Base-by-base conservation (phyloP, 164 flowering plant genomes). In the Protea cynaroides region DNA sequence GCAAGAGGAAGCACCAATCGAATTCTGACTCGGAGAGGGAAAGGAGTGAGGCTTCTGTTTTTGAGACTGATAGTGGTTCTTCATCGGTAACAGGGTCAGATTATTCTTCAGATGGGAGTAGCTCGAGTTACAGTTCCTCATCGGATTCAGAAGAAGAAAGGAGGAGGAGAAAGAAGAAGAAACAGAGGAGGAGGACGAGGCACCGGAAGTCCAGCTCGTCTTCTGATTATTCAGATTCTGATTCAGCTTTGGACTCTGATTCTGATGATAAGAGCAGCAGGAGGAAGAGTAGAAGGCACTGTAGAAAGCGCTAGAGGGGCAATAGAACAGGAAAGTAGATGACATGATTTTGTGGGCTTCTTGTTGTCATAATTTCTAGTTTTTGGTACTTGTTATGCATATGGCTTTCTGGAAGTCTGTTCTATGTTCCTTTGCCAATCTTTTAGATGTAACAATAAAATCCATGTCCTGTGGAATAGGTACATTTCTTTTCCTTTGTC, bases 1-100 rank as follows among this genome's bases (percentile, higher is more conserved):
- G 84, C 64, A 86, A 84, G 63, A 79, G 86, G 68, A 84, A 84
- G 79, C 80, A 83, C 59, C 69, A 63, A 37, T 72, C 88, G 0
- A 76, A 72, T 25, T 76, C 81, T 24, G 83, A 79, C 47, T 78
- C 86, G 63, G 81, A 70, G 81, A 70, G 1, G 73, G 75, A 82
- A 86, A 29, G 34, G 34, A 29, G 34, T 29, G 34, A 29, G 34
- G 34, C 34, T 29, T 29, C 34, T 29, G 34, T 29, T 29, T 29
- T 29, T 29, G 34, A 0, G 34, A 29, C 34, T 29, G 34, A 0
- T 29, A 29, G 34, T 63, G 82, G 65, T 22, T 63, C 82, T 0
- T 80, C 85, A 13, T 85, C 87, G 7, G 82, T 67, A 51, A 75
- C 84, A 2, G 83, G 71, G 6, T 80, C 90, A 4, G 86, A 80